These are phyloP conservation scores for Polygonum aviculare DNA, from an alignment of 148 eudicot species.

Conservation along the genomic window DNA sequence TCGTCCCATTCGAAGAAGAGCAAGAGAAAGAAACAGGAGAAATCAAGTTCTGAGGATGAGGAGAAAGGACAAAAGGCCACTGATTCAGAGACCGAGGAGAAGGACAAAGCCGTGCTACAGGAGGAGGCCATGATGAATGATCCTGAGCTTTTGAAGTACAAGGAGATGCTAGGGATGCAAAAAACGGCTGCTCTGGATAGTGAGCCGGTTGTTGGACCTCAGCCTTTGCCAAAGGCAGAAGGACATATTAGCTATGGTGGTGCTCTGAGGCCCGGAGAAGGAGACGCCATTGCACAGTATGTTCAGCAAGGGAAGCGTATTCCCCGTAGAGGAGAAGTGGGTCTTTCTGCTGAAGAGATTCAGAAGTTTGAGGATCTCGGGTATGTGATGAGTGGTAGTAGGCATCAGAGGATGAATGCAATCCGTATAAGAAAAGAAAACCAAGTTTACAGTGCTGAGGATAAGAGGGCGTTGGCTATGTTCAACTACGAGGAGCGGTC, in stretches of 20 bases:
- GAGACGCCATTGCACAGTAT: constrained; percentile 97
- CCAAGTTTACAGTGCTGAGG: constrained; percentile 99
- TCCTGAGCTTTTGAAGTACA: constrained; percentile 44
- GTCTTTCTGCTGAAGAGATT: constrained; percentile 95
- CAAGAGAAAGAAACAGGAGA: constrained; percentile 31
- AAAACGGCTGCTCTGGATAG: constrained; percentile 42
- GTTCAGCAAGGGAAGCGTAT: constrained; percentile 99
- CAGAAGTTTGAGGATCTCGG: constrained; percentile 77
- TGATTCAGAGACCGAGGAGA: constrained; percentile 22
- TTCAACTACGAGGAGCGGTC: constrained; percentile 94
- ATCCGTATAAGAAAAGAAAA: constrained; percentile 99
- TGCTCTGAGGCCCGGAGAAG: constrained; percentile 97
- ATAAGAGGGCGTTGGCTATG: constrained; percentile 95
- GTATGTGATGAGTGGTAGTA: constrained; percentile 99
- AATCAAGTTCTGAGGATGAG: constrained; percentile 18
- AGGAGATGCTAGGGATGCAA: constrained; percentile 49
- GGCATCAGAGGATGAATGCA: constrained; percentile 99
- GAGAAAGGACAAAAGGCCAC: constrained; percentile 11
- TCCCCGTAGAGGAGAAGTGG: constrained; percentile 98
- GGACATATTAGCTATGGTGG: constrained; percentile 99
- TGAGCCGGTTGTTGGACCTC: constrained; percentile 74
- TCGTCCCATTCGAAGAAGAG: constrained; percentile 25
- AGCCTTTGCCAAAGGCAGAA: constrained; percentile 89
- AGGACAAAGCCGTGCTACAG: constrained; percentile 17
- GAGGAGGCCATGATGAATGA: constrained; percentile 30